Evolutionary conservation across 345 rosid species (phyloP).

Genomic region (Populus pruinosa): DNA sequence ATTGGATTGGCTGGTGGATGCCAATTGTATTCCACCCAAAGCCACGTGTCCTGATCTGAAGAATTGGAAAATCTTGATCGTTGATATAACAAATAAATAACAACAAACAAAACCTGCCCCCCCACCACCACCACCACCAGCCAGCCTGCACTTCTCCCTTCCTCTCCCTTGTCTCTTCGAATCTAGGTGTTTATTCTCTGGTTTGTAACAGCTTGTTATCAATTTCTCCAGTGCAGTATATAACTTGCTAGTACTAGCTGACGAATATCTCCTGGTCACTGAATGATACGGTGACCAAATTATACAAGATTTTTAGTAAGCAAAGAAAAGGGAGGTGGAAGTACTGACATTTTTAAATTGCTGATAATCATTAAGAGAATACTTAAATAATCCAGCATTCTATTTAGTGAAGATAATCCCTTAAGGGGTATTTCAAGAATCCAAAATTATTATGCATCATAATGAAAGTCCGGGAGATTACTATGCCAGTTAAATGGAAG

Average conservation of each 20-base stretch:
- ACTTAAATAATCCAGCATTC: background rate
- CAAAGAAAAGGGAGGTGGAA: background rate
- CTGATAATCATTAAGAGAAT: background rate
- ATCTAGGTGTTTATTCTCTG: too few relatives aligned
- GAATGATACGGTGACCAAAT: background rate
- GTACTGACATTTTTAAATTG: background rate
- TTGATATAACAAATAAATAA: too few relatives aligned
- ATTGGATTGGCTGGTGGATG: too few relatives aligned
- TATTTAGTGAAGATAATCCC: background rate
- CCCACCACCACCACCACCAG: too few relatives aligned
- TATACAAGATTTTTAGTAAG: background rate
- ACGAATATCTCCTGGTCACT: background rate
- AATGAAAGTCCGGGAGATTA: background rate
- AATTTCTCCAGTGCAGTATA: background rate
- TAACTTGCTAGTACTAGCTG: background rate
- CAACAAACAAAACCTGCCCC: too few relatives aligned
- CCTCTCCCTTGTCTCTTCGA: too few relatives aligned
- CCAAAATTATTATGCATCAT: constrained; percentile 9
- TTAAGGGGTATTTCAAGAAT: constrained; percentile 7
- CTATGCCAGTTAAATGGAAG: constrained; percentile 69
- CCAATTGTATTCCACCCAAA: too few relatives aligned
- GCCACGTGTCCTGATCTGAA: too few relatives aligned
- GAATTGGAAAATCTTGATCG: too few relatives aligned
- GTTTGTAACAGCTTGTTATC: background rate
- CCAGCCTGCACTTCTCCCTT: too few relatives aligned